These are phyloP conservation scores for Mycena metata DNA, from an alignment of 768 basidiomycete genomes.

Conservation along the genomic window DNA sequence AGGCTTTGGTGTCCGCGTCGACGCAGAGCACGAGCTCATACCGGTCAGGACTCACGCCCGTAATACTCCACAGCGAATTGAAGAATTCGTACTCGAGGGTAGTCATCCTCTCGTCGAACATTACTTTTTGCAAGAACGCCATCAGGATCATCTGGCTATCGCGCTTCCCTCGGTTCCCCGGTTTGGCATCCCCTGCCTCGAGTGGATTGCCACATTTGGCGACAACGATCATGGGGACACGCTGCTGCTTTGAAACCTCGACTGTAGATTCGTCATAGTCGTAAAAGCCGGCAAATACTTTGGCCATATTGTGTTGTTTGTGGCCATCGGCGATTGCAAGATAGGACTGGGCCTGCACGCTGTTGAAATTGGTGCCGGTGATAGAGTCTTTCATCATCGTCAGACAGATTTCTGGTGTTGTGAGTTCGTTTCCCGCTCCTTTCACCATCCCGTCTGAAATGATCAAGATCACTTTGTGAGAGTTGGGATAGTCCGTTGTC, in stretches of 20 bases:
- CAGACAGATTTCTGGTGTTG: constrained; percentile 95
- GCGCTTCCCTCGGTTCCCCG: constrained; percentile 98
- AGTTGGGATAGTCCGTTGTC: constrained; percentile 98
- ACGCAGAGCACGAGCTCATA: constrained; percentile 97
- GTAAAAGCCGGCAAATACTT: constrained; percentile 98
- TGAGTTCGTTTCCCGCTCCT: constrained; percentile 89
- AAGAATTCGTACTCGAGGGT: constrained; percentile 99
- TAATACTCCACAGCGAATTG: constrained; percentile 96
- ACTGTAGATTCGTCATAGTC: constrained; percentile 92
- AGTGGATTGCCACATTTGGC: constrained; percentile 96
- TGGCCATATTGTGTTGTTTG: constrained; percentile 99
- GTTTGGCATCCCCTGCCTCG: constrained; percentile 90
- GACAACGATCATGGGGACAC: constrained; percentile 95
- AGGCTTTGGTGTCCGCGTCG: constrained; percentile 98
- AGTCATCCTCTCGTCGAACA: constrained; percentile 99
- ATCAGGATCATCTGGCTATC: constrained; percentile 98
- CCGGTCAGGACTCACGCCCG: constrained; percentile 95
- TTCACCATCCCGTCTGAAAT: constrained; percentile 99
- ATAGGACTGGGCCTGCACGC: constrained; percentile 95
- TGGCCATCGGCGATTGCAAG: constrained; percentile 99
- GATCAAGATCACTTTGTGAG: constrained; percentile 95
- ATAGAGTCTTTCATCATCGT: constrained; percentile 94
- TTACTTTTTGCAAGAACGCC: constrained; percentile 99
- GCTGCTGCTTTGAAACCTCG: constrained; percentile 94
- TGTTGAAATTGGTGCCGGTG: constrained; percentile 76